Percentiles rank a stretch among this genome's conserved stretches.
These are phyloP conservation scores for Marasmius fiardii DNA, from an alignment of 1,284 basidiomycete genomes.

Conservation along the genomic window DNA sequence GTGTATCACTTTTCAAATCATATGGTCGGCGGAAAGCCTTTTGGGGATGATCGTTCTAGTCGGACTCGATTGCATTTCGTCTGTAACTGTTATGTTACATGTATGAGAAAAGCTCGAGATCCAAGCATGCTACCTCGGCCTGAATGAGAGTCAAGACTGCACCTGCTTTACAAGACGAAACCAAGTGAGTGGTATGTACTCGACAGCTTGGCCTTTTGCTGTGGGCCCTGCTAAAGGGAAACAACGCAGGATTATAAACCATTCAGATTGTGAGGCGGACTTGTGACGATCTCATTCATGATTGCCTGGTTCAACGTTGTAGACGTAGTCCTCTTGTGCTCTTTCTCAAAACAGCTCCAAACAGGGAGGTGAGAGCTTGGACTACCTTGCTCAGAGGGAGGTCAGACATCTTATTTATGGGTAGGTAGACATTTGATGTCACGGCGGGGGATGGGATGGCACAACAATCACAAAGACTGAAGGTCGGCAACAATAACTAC, in stretches of 20 bases:
- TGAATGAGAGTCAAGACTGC: conserved; percentile 56
- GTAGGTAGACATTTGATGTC: too few species aligned
- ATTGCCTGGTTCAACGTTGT: conserved; percentile 3
- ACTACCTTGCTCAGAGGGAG: neutral
- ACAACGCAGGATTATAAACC: conserved; percentile 1
- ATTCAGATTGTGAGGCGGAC: neutral
- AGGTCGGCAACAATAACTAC: too few species aligned
- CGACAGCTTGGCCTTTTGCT: too few species aligned
- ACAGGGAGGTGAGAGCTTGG: too few species aligned
- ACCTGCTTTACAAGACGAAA: neutral
- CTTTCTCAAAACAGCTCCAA: neutral
- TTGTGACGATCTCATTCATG: conserved; percentile 3
- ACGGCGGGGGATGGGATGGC: too few species aligned
- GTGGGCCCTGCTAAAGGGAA: conserved; percentile 32
- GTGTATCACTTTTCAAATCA: too few species aligned
- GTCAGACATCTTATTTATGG: neutral
- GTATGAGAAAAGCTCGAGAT: conserved; percentile 37
- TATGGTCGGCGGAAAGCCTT: too few species aligned
- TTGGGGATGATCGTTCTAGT: too few species aligned
- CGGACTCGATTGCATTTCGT: too few species aligned
- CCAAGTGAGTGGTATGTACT: conserved; percentile 34
- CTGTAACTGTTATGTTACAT: too few species aligned
- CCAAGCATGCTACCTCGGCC: conserved; percentile 49
- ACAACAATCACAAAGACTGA: too few species aligned
- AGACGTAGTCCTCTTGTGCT: conserved; percentile 1